These are phyloP conservation scores for Bruguiera sexangula DNA, from an alignment of 345 rosid species.

Conservation along the genomic window DNA sequence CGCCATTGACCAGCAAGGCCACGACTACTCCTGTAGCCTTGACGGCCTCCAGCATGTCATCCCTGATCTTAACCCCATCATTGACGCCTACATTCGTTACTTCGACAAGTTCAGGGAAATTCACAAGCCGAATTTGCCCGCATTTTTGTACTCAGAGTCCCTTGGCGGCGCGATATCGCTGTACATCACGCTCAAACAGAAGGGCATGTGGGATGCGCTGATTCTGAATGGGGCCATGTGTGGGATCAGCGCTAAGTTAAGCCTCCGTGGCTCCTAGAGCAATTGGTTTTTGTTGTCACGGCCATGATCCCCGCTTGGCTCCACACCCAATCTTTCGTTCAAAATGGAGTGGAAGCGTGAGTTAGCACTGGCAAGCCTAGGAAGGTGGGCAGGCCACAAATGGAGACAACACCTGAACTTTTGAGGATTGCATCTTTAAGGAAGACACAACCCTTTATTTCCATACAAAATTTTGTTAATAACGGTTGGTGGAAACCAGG, in stretches of 20 bases:
- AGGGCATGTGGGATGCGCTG: conserved; percentile 67
- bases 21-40: neutral
- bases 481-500: too few relatives aligned
- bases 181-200: conserved; percentile 69
- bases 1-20: too few relatives aligned
- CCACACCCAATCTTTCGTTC: conserved; percentile 59
- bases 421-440: conserved; percentile 24
- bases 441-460: too few relatives aligned
- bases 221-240: conserved; percentile 92
- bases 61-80: conserved; percentile 67
- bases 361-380: conserved; percentile 69
- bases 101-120: conserved; percentile 58
- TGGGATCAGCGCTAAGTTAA: conserved; percentile 82
- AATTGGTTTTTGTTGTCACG: conserved; percentile 57
- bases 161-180: conserved; percentile 90
- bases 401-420: conserved; percentile 80
- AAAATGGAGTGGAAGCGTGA: conserved; percentile 80
- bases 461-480: too few relatives aligned
- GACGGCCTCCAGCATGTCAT: conserved; percentile 60
- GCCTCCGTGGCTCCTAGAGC: conserved; percentile 92
- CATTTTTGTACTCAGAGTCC: conserved; percentile 81
- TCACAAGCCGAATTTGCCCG: conserved; percentile 49
- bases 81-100: conserved; percentile 70
- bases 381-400: conserved; percentile 55
- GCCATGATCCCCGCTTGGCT: conserved; percentile 69